A percentile compares a stretch with the other conserved stretches of the same genome.
These are phyloP conservation scores for Mucor plumbeus DNA, from an alignment of 371 early-diverging fungal species.

Conservation along the genomic window DNA sequence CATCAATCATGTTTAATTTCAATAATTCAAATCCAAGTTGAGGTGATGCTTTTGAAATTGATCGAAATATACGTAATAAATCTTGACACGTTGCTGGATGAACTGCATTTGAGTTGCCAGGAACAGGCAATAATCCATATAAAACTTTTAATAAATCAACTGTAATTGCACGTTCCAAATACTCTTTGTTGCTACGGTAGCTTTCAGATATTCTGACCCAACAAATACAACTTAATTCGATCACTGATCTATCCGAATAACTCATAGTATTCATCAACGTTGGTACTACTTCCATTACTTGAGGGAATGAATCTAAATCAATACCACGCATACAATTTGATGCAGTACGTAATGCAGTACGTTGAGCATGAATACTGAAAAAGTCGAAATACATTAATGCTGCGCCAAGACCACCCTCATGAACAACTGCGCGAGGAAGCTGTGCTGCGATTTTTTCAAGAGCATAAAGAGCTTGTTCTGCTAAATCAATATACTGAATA, in stretches of 20 bases:
- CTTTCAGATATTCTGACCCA: conserved; percentile 70
- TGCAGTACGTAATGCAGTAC: conserved; percentile 81
- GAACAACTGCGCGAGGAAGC: conserved; percentile 73
- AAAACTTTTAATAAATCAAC: conserved; percentile 51
- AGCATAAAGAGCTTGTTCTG: conserved; percentile 83
- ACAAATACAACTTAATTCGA: conserved; percentile 72
- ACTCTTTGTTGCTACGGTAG: conserved; percentile 57
- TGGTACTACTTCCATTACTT: conserved; percentile 73
- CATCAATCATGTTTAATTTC: conserved; percentile 59
- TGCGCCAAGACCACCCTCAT: conserved; percentile 80
- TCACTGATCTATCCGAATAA: conserved; percentile 75
- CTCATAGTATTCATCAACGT: conserved; percentile 71
- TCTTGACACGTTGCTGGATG: conserved; percentile 63
- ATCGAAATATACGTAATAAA: conserved; percentile 65
- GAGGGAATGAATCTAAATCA: conserved; percentile 58
- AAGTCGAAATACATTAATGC: conserved; percentile 90
- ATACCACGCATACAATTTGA: conserved; percentile 79
- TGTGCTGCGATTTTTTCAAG: conserved; percentile 79
- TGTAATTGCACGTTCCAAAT: conserved; percentile 59
- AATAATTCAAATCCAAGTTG: conserved; percentile 60
- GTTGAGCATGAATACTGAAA: conserved; percentile 85
- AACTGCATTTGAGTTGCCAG: conserved; percentile 46
- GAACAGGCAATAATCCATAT: conserved; percentile 45
- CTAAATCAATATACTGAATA: conserved; percentile 91
- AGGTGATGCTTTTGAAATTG: conserved; percentile 67